phyloP scores from a whole-genome alignment of 2,329 filamentous ascomycete species.

The Penicillium sp. region DNA sequence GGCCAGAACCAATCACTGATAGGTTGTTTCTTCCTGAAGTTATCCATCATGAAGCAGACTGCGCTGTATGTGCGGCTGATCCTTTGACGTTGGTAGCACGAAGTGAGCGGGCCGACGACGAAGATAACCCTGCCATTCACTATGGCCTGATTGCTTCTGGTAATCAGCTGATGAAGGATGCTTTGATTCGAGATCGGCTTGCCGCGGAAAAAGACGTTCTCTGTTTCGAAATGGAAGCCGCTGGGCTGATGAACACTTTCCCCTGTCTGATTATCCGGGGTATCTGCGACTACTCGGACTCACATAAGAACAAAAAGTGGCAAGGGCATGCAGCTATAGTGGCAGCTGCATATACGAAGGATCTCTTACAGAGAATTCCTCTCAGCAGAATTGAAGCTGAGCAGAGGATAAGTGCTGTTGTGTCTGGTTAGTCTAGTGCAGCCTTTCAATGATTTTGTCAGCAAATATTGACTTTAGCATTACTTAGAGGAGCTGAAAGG shows the following conservation, averaged over 20 bases:
- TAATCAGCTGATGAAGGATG: not conserved
- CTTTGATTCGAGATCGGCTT: not conserved
- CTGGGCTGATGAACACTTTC: not conserved
- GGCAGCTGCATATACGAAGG: not conserved
- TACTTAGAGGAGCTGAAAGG: slow-evolving; percentile 6
- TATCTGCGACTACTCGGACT: not conserved
- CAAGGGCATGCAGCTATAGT: not conserved
- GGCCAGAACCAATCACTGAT: slow-evolving; percentile 11
- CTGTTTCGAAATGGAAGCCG: not conserved
- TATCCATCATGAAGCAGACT: not conserved
- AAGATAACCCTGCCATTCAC: not conserved
- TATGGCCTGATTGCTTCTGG: not conserved
- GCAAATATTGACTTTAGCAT: not conserved
- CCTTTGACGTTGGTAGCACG: not conserved
- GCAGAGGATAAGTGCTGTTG: not conserved
- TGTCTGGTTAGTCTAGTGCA: not conserved
- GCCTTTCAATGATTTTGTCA: not conserved
- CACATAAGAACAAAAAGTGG: not conserved
- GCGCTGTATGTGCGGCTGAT: not conserved
- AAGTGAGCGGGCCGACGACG: not conserved
- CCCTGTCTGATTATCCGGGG: not conserved
- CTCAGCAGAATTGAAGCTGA: not conserved
- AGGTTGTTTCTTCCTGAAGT: slow-evolving; percentile 2
- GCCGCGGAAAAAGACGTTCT: not conserved
- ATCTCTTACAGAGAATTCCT: not conserved